Evolutionary conservation across 129 eudicot genomes (phyloP).

Genomic region (Helichrysum umbraculigerum): DNA sequence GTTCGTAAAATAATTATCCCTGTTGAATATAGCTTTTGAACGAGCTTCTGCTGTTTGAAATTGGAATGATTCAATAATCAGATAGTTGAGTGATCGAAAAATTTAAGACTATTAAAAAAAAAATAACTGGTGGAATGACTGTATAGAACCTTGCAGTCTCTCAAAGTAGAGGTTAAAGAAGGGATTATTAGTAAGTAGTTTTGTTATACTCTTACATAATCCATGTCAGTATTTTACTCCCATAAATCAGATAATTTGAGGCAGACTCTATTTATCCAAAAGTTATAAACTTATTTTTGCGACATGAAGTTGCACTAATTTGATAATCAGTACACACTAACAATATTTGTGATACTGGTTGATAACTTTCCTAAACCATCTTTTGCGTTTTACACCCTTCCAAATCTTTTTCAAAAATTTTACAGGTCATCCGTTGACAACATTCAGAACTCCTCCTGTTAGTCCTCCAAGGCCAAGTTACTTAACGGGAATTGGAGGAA

Average conservation of each 20-base stretch:
- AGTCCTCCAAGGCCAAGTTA: constrained; percentile 97
- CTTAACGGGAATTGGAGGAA: constrained; percentile 54
- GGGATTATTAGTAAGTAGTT: neutral
- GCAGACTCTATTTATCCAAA: neutral
- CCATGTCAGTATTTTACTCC: neutral
- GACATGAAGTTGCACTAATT: neutral
- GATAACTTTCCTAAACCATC: neutral
- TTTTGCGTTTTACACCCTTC: neutral
- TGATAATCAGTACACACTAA: neutral
- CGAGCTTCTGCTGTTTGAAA: neutral
- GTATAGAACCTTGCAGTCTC: neutral
- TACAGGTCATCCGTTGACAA: constrained; percentile 61
- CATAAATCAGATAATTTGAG: neutral
- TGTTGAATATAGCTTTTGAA: neutral
- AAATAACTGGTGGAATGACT: neutral
- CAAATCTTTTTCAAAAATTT: neutral
- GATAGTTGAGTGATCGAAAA: neutral
- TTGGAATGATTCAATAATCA: neutral
- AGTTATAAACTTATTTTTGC: neutral
- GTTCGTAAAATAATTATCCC: neutral
- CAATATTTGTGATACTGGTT: neutral
- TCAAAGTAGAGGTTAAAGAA: constrained; percentile 5
- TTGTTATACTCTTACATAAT: neutral
- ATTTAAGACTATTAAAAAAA: no score
- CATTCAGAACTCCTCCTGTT: constrained; percentile 97